These are phyloP conservation scores for Naganishia friedmannii DNA, from an alignment of 768 basidiomycete genomes.

Conservation along the genomic window DNA sequence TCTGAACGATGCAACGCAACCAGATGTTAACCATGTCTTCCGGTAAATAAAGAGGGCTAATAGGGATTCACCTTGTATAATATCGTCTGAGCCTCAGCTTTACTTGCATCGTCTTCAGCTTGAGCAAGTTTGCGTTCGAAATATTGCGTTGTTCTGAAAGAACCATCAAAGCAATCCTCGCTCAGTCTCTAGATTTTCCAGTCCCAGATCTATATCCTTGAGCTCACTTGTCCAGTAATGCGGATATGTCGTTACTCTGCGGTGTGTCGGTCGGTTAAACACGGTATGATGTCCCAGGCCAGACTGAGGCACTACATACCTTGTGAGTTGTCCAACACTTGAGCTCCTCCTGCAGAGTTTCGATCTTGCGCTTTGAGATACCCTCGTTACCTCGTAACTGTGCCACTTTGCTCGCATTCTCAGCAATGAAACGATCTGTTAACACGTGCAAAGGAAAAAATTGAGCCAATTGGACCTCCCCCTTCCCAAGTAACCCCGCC, in stretches of 20 bases:
- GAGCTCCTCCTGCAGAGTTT: slow-evolving; percentile 9
- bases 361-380: slow-evolving; percentile 8
- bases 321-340: slow-evolving; percentile 12
- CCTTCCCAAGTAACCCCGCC: neutral
- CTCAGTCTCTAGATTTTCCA: neutral
- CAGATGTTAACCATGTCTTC: neutral
- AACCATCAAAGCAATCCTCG: neutral
- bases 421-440: slow-evolving; percentile 9
- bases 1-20: neutral
- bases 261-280: too few species aligned
- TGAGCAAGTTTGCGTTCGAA: slow-evolving; percentile 15
- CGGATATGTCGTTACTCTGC: slow-evolving; percentile 2
- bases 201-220: neutral
- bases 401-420: slow-evolving; percentile 20
- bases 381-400: slow-evolving; percentile 19
- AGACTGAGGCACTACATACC: neutral
- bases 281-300: too few species aligned
- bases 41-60: neutral
- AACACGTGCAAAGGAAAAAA: too few species aligned
- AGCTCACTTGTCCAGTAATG: neutral
- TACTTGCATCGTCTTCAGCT: neutral
- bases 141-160: slow-evolving; percentile 14
- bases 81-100: neutral
- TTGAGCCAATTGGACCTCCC: too few species aligned
- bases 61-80: neutral